A percentile compares a stretch with the other conserved stretches of the same genome.
Conservation (phyloP, 2,329 filamentous ascomycete genomes). For the Endothia cerciana region DNA sequence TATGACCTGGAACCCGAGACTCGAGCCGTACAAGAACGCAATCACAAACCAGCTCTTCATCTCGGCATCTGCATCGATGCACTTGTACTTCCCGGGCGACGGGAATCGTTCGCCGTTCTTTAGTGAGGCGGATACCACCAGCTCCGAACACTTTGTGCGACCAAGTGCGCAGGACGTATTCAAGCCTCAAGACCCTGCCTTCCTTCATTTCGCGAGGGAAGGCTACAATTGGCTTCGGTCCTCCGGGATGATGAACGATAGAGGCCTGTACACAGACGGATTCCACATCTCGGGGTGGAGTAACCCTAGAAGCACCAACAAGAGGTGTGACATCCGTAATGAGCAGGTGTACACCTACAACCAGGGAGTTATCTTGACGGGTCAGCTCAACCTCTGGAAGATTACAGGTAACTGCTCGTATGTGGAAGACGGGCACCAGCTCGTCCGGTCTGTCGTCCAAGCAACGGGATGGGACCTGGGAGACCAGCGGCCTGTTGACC, state of each 20-base stretch:
- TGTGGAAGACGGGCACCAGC: conserved; percentile 76
- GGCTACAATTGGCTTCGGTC: conserved; percentile 80
- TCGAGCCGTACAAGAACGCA: conserved; percentile 89
- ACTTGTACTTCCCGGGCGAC: conserved; percentile 84
- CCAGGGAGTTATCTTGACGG: conserved; percentile 86
- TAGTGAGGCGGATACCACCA: conserved; percentile 21
- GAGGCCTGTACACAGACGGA: conserved; percentile 82
- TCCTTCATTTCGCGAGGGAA: conserved; percentile 73
- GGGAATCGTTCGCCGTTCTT: conserved; percentile 70
- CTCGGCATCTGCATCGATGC: conserved; percentile 85
- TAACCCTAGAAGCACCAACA: conserved; percentile 64
- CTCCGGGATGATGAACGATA: conserved; percentile 78
- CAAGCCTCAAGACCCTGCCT: conserved; percentile 59
- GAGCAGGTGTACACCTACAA: conserved; percentile 96
- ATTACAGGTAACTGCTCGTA: conserved; percentile 74
- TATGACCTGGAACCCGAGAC: conserved; percentile 85
- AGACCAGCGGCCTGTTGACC: conserved; percentile 47
- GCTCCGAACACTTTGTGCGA: conserved; percentile 3
- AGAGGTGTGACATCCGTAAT: conserved; percentile 77
- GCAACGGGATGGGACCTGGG: conserved; percentile 75
- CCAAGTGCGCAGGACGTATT: conserved; percentile 35
- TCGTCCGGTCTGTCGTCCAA: conserved; percentile 73
- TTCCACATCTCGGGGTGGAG: conserved; percentile 78
- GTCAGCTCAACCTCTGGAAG: conserved; percentile 78
- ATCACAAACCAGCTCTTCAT: conserved; percentile 94